Evolutionary conservation across 257 asterid species (phyloP).

Genomic region (Jacaranda copaia): DNA sequence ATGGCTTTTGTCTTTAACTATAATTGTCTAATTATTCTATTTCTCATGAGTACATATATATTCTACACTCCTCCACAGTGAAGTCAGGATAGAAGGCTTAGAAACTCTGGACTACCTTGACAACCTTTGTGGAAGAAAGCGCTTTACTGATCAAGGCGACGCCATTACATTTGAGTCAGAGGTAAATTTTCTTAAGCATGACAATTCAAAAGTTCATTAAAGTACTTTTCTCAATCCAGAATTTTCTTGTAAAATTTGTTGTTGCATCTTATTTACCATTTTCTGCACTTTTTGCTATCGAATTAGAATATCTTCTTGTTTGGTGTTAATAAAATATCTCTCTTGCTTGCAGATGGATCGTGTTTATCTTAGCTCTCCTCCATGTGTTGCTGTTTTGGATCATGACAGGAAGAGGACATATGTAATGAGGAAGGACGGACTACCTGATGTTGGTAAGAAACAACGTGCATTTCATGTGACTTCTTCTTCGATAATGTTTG

Average conservation of each 20-base stretch:
- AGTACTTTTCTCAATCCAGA: too few species aligned
- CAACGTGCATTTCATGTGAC: too few species aligned
- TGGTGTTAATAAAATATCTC: too few species aligned
- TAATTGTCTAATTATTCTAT: slow-evolving; percentile 8
- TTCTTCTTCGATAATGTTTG: too few species aligned
- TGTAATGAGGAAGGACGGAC: slow-evolving; percentile 79
- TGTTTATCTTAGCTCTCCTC: slow-evolving; percentile 73
- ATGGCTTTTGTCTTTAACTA: too few species aligned
- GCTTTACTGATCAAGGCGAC: slow-evolving; percentile 93
- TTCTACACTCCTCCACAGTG: slow-evolving; percentile 50
- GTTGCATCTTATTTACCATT: not conserved
- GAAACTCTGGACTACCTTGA: slow-evolving; percentile 93
- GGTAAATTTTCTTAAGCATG: slow-evolving; percentile 49
- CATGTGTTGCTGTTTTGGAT: slow-evolving; percentile 77
- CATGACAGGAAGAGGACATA: slow-evolving; percentile 89
- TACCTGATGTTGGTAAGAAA: slow-evolving; percentile 80
- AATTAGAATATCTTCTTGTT: too few species aligned
- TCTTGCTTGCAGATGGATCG: slow-evolving; percentile 70
- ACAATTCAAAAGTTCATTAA: not conserved
- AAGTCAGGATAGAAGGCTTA: slow-evolving; percentile 89
- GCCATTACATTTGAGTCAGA: slow-evolving; percentile 95
- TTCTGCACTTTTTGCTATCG: too few species aligned
- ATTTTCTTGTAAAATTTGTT: too few species aligned
- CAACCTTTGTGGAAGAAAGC: slow-evolving; percentile 74
- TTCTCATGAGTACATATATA: not conserved